A percentile compares a stretch with the other conserved stretches of the same genome.
These are phyloP conservation scores for Trichoderma oligosporum DNA, from an alignment of 2,329 filamentous ascomycete species.

Conservation along the genomic window DNA sequence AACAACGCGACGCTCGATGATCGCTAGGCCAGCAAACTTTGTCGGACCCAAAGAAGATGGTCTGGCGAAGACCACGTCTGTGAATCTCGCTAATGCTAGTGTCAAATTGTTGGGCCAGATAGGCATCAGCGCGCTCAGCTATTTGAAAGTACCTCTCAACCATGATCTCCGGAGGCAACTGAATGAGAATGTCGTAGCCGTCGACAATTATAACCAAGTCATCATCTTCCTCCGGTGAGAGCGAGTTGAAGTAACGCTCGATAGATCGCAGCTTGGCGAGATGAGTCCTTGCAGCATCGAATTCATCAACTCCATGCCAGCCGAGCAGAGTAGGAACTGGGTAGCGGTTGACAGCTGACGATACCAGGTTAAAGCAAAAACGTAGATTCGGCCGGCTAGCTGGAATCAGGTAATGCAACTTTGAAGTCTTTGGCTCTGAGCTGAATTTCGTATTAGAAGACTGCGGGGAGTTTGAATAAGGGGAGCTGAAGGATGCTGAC, in stretches of 20 bases:
- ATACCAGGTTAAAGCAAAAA: constrained; percentile 39
- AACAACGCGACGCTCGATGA: constrained; percentile 37
- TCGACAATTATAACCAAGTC: constrained; percentile 63
- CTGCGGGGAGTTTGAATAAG: not conserved
- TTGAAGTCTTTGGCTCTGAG: constrained; percentile 24
- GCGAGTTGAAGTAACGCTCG: constrained; percentile 33
- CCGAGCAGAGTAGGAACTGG: constrained; percentile 38
- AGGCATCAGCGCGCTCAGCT: constrained; percentile 49
- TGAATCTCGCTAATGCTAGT: constrained; percentile 32
- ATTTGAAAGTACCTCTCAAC: constrained; percentile 59
- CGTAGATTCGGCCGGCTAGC: constrained; percentile 36
- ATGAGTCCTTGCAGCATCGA: constrained; percentile 36
- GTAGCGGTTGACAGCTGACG: constrained; percentile 37
- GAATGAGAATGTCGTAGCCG: constrained; percentile 61
- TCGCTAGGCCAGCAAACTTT: constrained; percentile 43
- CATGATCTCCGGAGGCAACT: constrained; percentile 60
- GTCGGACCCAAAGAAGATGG: constrained; percentile 44
- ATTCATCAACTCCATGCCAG: constrained; percentile 36
- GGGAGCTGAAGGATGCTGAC: not conserved
- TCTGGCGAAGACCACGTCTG: constrained; percentile 33
- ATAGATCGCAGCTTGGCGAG: constrained; percentile 40
- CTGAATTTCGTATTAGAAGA: not conserved
- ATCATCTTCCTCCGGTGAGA: constrained; percentile 38
- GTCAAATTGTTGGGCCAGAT: constrained; percentile 49
- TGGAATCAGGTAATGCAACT: constrained; percentile 38